Conservation (phyloP, 306 rosid species). For the Quillaja saponaria region DNA sequence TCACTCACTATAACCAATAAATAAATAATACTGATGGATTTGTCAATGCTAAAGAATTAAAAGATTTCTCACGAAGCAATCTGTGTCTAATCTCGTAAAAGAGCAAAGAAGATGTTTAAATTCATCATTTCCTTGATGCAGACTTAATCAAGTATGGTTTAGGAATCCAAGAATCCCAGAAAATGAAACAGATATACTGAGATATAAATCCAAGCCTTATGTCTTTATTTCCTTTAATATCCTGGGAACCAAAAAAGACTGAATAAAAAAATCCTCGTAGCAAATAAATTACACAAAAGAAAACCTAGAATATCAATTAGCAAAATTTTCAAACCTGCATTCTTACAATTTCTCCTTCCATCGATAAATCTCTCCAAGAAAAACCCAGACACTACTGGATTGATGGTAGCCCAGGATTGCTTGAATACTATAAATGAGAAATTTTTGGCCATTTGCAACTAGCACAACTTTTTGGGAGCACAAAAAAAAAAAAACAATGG, state of each 20-base stretch:
- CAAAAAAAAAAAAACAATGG: not conserved
- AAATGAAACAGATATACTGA: not conserved
- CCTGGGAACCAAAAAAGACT: conserved; percentile 1
- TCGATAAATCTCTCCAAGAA: not conserved
- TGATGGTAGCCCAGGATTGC: no score
- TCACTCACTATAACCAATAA: no score
- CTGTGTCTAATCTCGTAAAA: no score
- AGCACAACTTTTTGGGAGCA: not conserved
- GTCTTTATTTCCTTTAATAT: not conserved
- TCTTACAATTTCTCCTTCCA: not conserved
- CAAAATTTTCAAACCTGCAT: conserved; percentile 11
- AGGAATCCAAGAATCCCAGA: no score
- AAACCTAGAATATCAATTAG: not conserved
- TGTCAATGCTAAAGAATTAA: no score
- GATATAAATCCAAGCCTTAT: not conserved
- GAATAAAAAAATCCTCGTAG: conserved; percentile 5
- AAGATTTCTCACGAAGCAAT: not conserved
- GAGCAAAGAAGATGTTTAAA: no score
- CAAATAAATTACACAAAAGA: not conserved
- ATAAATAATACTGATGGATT: no score
- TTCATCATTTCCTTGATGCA: no score
- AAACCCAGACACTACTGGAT: no score
- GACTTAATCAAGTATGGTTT: no score
- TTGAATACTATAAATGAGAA: no score
- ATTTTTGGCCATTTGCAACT: no score